These are phyloP conservation scores for Neonectria punicea DNA, from an alignment of 2,329 filamentous ascomycete genomes.

Conservation along the genomic window DNA sequence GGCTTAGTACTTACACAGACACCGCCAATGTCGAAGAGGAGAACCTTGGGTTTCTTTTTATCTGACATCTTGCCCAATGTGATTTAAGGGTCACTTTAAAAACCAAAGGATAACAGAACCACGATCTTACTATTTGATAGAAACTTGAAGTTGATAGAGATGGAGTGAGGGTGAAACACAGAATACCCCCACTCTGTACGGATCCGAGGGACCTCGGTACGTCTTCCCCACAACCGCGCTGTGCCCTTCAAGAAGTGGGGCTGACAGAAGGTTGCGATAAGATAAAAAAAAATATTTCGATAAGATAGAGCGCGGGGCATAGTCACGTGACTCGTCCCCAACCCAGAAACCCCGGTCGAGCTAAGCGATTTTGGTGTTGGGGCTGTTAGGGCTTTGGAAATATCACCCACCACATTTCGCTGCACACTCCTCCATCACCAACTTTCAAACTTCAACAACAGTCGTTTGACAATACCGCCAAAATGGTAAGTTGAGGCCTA, in stretches of 20 bases:
- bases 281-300: constrained; percentile 13
- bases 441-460: constrained; percentile 50
- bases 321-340: constrained; percentile 54
- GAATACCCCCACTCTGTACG: constrained; percentile 24
- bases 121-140: neutral
- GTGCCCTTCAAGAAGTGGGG: neutral
- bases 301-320: constrained; percentile 18
- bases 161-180: neutral
- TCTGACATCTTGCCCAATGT: constrained; percentile 53
- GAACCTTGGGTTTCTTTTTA: constrained; percentile 71
- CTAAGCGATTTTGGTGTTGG: constrained; percentile 35
- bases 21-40: constrained; percentile 95
- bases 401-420: constrained; percentile 54
- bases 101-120: neutral
- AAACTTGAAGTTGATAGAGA: neutral
- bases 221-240: constrained; percentile 26
- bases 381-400: constrained; percentile 54
- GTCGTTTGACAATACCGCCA: constrained; percentile 66
- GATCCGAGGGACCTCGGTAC: constrained; percentile 40
- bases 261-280: neutral
- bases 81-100: constrained; percentile 40
- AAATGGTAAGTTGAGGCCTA: constrained; percentile 73
- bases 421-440: constrained; percentile 44
- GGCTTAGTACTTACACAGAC: constrained; percentile 80
- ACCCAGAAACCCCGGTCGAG: constrained; percentile 42